Base-by-base conservation (phyloP, 2,329 filamentous ascomycete genomes). In the Xylaria sp. region DNA sequence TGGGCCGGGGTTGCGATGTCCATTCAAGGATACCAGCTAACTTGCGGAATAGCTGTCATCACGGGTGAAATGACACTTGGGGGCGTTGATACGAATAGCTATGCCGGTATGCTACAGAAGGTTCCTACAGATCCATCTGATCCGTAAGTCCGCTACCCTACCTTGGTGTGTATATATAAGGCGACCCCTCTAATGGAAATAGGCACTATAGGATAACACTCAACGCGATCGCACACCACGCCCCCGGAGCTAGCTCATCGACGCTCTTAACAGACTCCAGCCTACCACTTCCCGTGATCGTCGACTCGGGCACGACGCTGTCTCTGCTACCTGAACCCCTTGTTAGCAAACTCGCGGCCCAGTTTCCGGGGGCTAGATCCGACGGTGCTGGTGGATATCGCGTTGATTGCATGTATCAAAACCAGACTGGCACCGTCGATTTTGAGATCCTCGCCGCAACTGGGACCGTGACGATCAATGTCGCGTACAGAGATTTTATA, bases 271-370 rank as follows among this genome's bases (percentile, higher is more conserved):
- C 41, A 3, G 70, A 73, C 64, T 55, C 62, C 15, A 70, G 45
- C 43, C 56, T 75, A 7, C 81, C 84, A 28, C 72, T 79, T 10
- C 81, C 80, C 56, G 81, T 84, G 25, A 80, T 85, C 74, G 79
- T 88, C 60, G 86, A 88, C 77, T 85, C 83, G 2, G 86, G 86
- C 60, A 83, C 84, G 1, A 86, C 85, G 0, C 75, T 87, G 13
- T 82, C 78, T 3, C 80, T 83, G 23, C 80, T 88, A 43, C 85
- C 84, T 20, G 70, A 78, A 10, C 48, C 75, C 1, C 75, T 85
- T 8, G 83, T 83, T n/a, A 66, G 72, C 5, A 80, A 80, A 2
- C 79, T 88, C 3, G 80, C 83, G 1, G 70, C 78, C 3, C 77
- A 78, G n/a, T 81, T 88, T 36, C 75, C 77, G 0, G 78, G 79